Evolutionary conservation across 495 filamentous ascomycete species (phyloP), one percentile per base, ranked within the genome.

Genomic region (Aspergillus baeticus): DNA sequence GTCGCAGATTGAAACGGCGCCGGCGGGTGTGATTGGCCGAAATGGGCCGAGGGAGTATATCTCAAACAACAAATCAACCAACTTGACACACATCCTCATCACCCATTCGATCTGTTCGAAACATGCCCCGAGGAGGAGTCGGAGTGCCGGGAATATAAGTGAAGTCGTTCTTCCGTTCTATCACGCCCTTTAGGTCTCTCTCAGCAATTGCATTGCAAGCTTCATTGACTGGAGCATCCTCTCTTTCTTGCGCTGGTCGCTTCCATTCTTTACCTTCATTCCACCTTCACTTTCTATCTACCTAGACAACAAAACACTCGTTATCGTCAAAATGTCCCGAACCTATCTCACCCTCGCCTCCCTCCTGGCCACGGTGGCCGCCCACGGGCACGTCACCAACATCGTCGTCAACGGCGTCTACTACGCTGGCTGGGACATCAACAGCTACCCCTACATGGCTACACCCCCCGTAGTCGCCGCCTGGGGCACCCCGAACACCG

Each of bases 331-430:
- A 22, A 44, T 44, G 41, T 44, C 41, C 23, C 41, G 22, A n/a
- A 41, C n/a, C 10, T 23, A 20, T 13, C 41, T 44, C 21, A 18
- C 34, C 6, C 34, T 51, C 7, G 35, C 50, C 13, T 52, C 61
- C 17, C 43, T 63, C 36, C 10, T 54, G 67, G 69, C 48, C 58
- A 50, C 57, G 14, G 68, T 69, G 26, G 58, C 75, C 33, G 79
- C 75, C 51, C 82, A 85, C 64, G 81, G 82, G 17, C 73, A 75
- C 54, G 78, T 83, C 42, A 69, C 68, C 54, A 73, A 80, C 45
- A 67, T 84, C 57, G 71, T 81, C 49, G 70, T 77, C 52, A 77
- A 81, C 63, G 82, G 81, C 23, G 68, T 73, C 35, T 73, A 66
- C 57, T 64, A 64, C 47, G 41, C 57, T 33, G 66, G 66, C 14